Percentiles rank a stretch among this genome's conserved stretches.
Evolutionary conservation across 225 moss, liverwort and hornwort species (phyloP).

Genomic region (Marchantia paleacea): DNA sequence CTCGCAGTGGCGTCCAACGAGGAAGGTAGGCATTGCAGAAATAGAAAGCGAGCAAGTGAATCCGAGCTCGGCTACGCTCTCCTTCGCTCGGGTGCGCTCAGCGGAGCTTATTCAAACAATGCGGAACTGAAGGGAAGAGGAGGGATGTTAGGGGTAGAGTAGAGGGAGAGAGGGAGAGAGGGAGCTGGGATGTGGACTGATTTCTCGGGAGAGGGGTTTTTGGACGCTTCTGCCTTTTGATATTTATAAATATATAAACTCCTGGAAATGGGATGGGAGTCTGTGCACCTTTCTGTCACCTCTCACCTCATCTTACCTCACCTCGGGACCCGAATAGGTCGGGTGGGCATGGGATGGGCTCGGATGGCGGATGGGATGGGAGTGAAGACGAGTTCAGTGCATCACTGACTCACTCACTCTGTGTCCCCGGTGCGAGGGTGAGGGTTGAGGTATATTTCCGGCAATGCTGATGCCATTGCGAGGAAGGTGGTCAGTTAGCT

Average conservation of each 20-base stretch:
- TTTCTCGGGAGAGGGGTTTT: background rate
- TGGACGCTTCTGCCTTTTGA: conserved; percentile 5
- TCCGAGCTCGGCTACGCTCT: background rate
- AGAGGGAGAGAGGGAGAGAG: background rate
- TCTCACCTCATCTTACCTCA: background rate
- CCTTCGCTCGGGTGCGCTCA: too few relatives aligned
- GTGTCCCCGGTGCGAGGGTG: background rate
- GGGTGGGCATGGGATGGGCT: background rate
- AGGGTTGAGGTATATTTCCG: background rate
- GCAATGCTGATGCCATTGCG: background rate
- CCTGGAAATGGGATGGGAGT: background rate
- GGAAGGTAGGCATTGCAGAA: conserved; percentile 15
- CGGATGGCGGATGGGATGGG: background rate
- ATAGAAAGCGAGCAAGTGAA: background rate
- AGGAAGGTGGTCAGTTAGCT: background rate
- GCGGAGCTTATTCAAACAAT: background rate
- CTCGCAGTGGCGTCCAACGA: conserved; percentile 35
- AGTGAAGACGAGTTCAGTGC: background rate
- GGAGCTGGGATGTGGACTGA: background rate
- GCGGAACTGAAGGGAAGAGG: background rate
- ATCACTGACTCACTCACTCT: too few relatives aligned
- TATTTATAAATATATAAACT: background rate
- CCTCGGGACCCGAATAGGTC: background rate
- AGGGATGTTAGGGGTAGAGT: background rate
- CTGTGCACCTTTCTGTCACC: background rate